Percentiles rank a stretch among this genome's conserved stretches.
Conservation (phyloP, 2,329 filamentous ascomycete genomes). For the Claviceps pusilla region DNA sequence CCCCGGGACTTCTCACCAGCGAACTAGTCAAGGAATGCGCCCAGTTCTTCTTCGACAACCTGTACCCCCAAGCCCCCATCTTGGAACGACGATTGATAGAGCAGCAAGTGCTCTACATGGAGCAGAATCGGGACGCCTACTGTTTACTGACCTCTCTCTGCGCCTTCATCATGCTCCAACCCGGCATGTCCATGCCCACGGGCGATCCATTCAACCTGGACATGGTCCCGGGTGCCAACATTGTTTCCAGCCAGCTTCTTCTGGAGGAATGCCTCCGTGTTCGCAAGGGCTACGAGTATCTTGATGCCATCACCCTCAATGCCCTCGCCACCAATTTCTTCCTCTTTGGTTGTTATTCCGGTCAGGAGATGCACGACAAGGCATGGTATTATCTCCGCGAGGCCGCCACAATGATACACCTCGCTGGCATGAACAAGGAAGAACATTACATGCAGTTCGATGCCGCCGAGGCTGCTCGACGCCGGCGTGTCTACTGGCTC, state of each 20-base stretch:
- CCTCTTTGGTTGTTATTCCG: slow-evolving; percentile 57
- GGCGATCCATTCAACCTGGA: slow-evolving; percentile 42
- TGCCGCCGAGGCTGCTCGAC: slow-evolving; percentile 43
- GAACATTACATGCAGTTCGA: slow-evolving; percentile 46
- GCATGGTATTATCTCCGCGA: slow-evolving; percentile 71
- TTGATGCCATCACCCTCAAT: slow-evolving; percentile 40
- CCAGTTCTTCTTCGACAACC: slow-evolving; percentile 53
- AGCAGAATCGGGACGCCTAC: slow-evolving; percentile 48
- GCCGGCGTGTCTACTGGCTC: slow-evolving; percentile 57
- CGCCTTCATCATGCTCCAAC: slow-evolving; percentile 55
- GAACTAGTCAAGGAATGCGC: slow-evolving; percentile 52
- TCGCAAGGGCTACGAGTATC: slow-evolving; percentile 46
- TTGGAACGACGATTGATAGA: slow-evolving; percentile 44
- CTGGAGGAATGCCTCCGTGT: slow-evolving; percentile 54
- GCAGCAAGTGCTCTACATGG: slow-evolving; percentile 43
- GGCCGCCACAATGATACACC: slow-evolving; percentile 53
- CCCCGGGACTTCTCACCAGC: slow-evolving; percentile 42
- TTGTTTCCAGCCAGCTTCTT: slow-evolving; percentile 49
- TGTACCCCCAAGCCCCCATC: slow-evolving; percentile 50
- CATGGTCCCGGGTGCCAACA: slow-evolving; percentile 41
- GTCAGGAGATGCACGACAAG: slow-evolving; percentile 56
- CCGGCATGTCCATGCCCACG: slow-evolving; percentile 46
- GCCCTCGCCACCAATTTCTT: slow-evolving; percentile 63
- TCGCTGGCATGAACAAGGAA: slow-evolving; percentile 46
- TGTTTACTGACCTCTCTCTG: slow-evolving; percentile 50